Evolutionary conservation across 192 early-diverging fungal species (phyloP).

Genomic region (Umbelopsis ramanniana): DNA sequence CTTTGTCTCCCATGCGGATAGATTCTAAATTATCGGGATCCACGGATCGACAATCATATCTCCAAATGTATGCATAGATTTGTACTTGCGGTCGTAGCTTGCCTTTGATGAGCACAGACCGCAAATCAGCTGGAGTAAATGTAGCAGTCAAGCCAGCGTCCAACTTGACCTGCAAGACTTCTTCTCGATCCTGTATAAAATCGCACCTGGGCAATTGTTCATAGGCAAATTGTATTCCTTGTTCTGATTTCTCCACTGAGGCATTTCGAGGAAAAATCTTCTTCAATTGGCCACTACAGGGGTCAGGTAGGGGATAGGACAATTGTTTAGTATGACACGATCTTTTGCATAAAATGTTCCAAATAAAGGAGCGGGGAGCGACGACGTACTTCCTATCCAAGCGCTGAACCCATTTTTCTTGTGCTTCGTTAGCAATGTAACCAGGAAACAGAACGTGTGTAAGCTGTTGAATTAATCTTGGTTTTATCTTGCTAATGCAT

Average conservation of each 20-base stretch:
- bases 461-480: background rate
- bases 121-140: background rate
- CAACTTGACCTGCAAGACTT: background rate
- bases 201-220: background rate
- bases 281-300: background rate
- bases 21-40: background rate
- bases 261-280: background rate
- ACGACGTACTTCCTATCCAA: background rate
- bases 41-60: conserved; percentile 9
- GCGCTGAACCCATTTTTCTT: background rate
- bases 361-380: background rate
- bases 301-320: background rate
- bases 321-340: background rate
- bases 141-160: background rate
- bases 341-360: too few relatives aligned
- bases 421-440: background rate
- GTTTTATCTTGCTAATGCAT: conserved; percentile 6
- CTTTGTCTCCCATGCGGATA: background rate
- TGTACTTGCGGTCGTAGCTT: background rate
- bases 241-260: background rate
- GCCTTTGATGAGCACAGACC: conserved; percentile 10
- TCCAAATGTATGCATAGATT: conserved; percentile 11
- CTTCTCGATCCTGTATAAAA: background rate
- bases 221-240: background rate
- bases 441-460: background rate